Base-by-base conservation (phyloP, 345 rosid genomes). In the Chamaenerion angustifolium region DNA sequence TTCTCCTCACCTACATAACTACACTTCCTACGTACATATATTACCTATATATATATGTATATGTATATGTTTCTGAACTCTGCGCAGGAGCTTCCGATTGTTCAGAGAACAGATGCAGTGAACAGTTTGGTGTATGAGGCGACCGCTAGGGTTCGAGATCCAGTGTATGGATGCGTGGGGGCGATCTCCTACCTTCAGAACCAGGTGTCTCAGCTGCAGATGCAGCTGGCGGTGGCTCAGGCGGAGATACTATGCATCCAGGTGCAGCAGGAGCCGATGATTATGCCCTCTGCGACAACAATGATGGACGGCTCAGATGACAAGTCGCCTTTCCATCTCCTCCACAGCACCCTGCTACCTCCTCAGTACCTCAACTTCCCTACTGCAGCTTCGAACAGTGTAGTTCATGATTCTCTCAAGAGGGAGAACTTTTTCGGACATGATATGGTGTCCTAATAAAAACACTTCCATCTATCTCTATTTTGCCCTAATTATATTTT, bases 81-180 rank as follows among this genome's bases (percentile, higher is more conserved):
- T 21, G 25, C 4, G 5, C 19, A 62, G 66, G 66, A 62, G 40
- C 49, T 62, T 1, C 60, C 60, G 10, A 46, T 49, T 19, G 60
- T 43, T 23, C 66, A 62, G 42, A 62, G 66, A 43, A 56, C 19
- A 0, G 66, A 62, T 2, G 60, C 66, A 3, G 66, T 62, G 60
- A 62, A 47, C 66, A 62, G 66, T 55, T 52, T 62, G 44, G 66
- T 62, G 47, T 62, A 62, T n/a, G 66, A 62, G 51, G 66, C 66
- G 16, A 56, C 37, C 21, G 66, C 66, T 12, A 55, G 66, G 31
- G 66, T 62, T 40, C 42, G 66, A 9, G 66, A 62, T 51, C 66
- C 66, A 0, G 66, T 62, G 12, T 62, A 62, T 10, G 66, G 66
- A 8, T 62, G 66, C 27, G 66, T 62, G 2, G 60, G 66, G 40